Evolutionary conservation across 768 basidiomycete genomes (phyloP).

Genomic region (Jaapia argillacea): DNA sequence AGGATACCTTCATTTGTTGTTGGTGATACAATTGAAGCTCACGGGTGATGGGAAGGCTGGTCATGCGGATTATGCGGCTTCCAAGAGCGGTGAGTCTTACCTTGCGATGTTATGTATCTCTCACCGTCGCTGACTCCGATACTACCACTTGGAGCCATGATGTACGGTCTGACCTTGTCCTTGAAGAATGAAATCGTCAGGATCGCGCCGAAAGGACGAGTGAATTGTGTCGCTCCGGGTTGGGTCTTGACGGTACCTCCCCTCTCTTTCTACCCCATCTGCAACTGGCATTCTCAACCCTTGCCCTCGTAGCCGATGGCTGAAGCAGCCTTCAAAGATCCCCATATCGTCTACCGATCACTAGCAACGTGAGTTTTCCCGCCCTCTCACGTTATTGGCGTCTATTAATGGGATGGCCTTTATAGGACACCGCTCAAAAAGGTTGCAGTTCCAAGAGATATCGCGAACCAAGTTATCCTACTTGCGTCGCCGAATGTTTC

Average conservation of each 20-base stretch:
- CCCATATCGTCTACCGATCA: constrained; percentile 40
- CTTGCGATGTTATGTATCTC: not conserved
- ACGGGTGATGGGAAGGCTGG: too few species aligned
- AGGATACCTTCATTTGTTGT: too few species aligned
- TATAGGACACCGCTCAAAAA: constrained; percentile 61
- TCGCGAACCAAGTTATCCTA: constrained; percentile 55
- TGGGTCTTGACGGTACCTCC: constrained; percentile 29
- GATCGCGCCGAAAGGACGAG: constrained; percentile 60
- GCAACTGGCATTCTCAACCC: constrained; percentile 28
- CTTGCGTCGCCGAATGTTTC: constrained; percentile 52
- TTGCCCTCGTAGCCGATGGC: constrained; percentile 60
- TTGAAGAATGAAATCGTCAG: constrained; percentile 79
- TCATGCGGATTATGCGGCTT: constrained; percentile 56
- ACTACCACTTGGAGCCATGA: constrained; percentile 35
- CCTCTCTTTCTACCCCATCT: too few species aligned
- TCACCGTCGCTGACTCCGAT: not conserved
- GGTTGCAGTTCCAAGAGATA: constrained; percentile 48
- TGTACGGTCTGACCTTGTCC: constrained; percentile 59
- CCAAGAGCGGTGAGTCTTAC: constrained; percentile 49
- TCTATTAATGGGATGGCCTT: not conserved
- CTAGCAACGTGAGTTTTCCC: constrained; percentile 50
- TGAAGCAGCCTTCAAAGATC: constrained; percentile 45
- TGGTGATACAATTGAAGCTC: too few species aligned
- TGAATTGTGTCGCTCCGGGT: constrained; percentile 61
- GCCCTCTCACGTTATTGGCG: not conserved